A percentile compares a stretch with the other conserved stretches of the same genome.
phyloP scores from a whole-genome alignment of 139 green algal genomes.

The Dunaliella primolecta region DNA sequence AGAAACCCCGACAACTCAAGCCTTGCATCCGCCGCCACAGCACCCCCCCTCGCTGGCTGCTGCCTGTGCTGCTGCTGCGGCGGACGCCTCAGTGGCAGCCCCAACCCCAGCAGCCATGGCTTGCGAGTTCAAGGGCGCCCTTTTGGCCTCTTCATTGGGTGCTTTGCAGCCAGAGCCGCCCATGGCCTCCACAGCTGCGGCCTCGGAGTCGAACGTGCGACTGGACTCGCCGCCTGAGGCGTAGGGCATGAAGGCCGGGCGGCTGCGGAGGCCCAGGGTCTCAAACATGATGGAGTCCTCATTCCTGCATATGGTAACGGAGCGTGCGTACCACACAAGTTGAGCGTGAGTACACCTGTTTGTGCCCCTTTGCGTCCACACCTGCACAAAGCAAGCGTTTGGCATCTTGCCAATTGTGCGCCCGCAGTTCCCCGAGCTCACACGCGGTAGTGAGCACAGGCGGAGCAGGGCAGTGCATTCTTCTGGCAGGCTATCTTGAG shows the following conservation, averaged over 20 bases:
- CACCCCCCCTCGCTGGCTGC: neutral
- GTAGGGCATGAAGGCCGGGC: conserved; percentile 85
- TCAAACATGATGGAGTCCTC: conserved; percentile 78
- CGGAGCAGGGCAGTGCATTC: too few relatives aligned
- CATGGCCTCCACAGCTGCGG: neutral
- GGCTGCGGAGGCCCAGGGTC: conserved; percentile 67
- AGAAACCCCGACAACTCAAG: too few relatives aligned
- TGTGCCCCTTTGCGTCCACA: neutral
- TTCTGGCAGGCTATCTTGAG: too few relatives aligned
- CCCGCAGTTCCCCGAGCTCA: too few relatives aligned
- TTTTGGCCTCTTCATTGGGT: neutral
- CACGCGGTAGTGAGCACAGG: too few relatives aligned
- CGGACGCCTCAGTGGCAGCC: neutral
- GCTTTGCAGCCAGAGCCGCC: neutral
- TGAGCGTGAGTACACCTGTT: neutral
- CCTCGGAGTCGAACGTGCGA: neutral
- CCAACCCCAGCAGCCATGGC: neutral
- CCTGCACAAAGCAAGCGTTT: neutral
- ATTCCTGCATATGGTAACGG: conserved; percentile 29
- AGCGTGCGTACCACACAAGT: neutral
- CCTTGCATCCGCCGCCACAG: neutral
- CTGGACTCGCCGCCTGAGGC: conserved; percentile 37
- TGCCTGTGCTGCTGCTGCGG: neutral
- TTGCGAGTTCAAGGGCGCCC: too few relatives aligned
- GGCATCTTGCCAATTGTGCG: too few relatives aligned